phyloP scores from a whole-genome alignment of 495 filamentous ascomycete genomes.

The Gamarada debralockiae region DNA sequence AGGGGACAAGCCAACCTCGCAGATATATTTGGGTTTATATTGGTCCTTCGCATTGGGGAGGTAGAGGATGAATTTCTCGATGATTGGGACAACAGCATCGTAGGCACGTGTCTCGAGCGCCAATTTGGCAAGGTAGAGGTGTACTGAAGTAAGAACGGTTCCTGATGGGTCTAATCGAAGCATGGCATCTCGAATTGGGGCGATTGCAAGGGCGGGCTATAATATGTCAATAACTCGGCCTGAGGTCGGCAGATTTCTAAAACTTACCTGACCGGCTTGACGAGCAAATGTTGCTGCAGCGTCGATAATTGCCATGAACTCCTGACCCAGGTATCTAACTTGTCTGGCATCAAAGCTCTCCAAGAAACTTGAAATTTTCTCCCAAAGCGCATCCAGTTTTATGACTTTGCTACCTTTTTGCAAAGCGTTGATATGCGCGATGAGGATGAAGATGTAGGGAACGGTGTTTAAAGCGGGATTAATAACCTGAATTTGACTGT shows the following conservation, averaged over 20 bases:
- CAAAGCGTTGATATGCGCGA: conserved; percentile 18
- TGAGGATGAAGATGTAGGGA: conserved; percentile 21
- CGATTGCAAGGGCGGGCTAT: conserved; percentile 44
- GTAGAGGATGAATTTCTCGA: conserved; percentile 65
- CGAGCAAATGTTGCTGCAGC: conserved; percentile 38
- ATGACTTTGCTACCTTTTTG: conserved; percentile 11
- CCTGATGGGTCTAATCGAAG: conserved; percentile 69
- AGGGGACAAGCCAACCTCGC: conserved; percentile 19
- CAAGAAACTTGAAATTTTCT: conserved; percentile 43
- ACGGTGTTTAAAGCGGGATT: conserved; percentile 27
- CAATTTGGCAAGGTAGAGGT: conserved; percentile 56
- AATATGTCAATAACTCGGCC: conserved; percentile 1
- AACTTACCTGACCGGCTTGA: conserved; percentile 37
- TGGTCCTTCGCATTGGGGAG: conserved; percentile 45
- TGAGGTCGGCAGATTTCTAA: not conserved
- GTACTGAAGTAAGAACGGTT: conserved; percentile 64
- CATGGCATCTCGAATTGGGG: conserved; percentile 59
- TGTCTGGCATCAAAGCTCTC: conserved; percentile 53
- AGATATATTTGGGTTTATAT: conserved; percentile 25
- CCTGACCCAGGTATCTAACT: conserved; percentile 51
- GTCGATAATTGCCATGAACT: conserved; percentile 52
- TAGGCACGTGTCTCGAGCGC: conserved; percentile 55
- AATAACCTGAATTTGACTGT: conserved; percentile 18
- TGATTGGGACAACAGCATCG: conserved; percentile 53
- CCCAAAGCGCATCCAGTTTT: conserved; percentile 36